Conservation (phyloP, 495 filamentous ascomycete genomes). For the Tuber microsphaerosporum region DNA sequence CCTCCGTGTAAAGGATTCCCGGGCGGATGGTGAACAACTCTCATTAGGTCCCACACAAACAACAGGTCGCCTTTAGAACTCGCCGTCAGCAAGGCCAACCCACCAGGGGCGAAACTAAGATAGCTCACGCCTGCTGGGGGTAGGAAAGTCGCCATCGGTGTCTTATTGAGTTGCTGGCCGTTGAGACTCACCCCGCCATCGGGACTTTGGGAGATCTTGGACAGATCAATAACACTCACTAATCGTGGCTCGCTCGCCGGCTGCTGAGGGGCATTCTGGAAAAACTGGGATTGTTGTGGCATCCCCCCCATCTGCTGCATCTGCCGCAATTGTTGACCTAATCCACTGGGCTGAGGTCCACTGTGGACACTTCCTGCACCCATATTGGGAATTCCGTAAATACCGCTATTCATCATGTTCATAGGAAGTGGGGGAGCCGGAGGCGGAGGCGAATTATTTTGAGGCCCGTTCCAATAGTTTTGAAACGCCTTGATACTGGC, state of each 20-base stretch:
- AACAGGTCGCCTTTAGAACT: constrained; percentile 88
- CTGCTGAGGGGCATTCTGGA: constrained; percentile 11
- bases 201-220: constrained; percentile 47
- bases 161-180: constrained; percentile 33
- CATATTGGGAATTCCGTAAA: constrained; percentile 22
- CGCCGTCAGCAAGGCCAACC: constrained; percentile 75
- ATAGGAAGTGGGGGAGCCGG: constrained; percentile 11
- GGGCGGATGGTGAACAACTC: constrained; percentile 42
- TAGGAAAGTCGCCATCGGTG: constrained; percentile 71
- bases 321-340: constrained; percentile 40
- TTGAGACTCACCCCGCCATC: constrained; percentile 38
- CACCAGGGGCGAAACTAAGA: constrained; percentile 78
- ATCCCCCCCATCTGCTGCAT: constrained; percentile 37
- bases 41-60: constrained; percentile 88
- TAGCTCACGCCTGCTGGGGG: constrained; percentile 82
- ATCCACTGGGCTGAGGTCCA: constrained; percentile 33
- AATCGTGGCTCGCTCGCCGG: constrained; percentile 60
- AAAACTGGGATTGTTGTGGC: constrained; percentile 35
- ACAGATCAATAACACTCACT: constrained; percentile 77
- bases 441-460: constrained; percentile 14
- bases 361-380: constrained; percentile 26
- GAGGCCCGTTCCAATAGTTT: constrained; percentile 64
- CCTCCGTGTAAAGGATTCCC: constrained; percentile 22
- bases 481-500: constrained; percentile 82
- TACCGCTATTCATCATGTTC: constrained; percentile 4